Evolutionary conservation across 768 basidiomycete genomes (phyloP), one percentile per base, ranked within the genome.

Genomic region (Daedaleopsis sinensis): DNA sequence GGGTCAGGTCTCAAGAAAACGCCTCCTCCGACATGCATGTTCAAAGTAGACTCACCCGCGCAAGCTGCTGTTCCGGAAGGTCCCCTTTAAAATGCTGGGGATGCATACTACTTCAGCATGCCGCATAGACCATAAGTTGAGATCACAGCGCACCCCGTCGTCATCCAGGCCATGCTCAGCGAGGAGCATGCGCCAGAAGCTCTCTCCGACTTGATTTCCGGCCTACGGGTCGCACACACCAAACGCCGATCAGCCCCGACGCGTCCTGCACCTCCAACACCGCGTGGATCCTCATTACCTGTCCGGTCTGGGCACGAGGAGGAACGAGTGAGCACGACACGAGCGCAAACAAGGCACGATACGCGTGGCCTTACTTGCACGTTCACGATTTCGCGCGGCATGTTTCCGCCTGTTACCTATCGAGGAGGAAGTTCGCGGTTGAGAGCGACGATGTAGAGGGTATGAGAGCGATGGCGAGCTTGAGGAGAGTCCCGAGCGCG

Each of bases 181-280:
- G 23, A 97, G 81, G 58, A 96, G 84, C 83, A 89, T 87, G 61
- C 88, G 80, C 95, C 95, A 97, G 74, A 96, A 98, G 48, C 83
- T 82, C 68, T 92, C 90, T 55, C 94, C 93, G 47, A 92, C 84
- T 75, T 88, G 87, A 68, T 89, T 90, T 64, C 89, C 86, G 32
- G 89, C 89, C 85, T 55, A 46, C 54, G 32, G 23, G 51, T 23
- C 39, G 50, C 50, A 27, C 44, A 18, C 55, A 21, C 44, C 35
- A 42, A 49, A 43, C 56, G 52, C 44, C 18, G 42, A 44, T 24
- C 36, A 12, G n/a, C 44, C 21, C 37, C 18, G 49, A 55, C 35
- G 61, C 18, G 23, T 27, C 23, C 47, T 49, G 23, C 18, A 16
- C 8, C 5, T 35, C 37, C 43, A 35, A 43, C 10, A n/a, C 37